These are phyloP conservation scores for Sicyos baderoa DNA, from an alignment of 306 rosid species.

Conservation along the genomic window DNA sequence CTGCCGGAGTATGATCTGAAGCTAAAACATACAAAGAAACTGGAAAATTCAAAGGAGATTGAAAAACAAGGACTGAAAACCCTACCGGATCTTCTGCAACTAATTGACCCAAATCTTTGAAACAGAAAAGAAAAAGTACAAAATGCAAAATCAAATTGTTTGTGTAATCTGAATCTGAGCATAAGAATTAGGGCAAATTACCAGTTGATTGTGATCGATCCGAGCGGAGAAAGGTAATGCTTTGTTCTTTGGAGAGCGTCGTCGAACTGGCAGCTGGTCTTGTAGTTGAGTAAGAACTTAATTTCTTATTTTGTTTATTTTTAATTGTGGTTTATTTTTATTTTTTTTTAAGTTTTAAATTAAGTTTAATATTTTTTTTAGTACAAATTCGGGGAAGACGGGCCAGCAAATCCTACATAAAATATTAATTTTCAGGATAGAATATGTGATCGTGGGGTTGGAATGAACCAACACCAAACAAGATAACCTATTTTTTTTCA, in stretches of 20 bases:
- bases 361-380: too few species aligned
- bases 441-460: too few species aligned
- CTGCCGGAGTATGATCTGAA: slow-evolving; percentile 18
- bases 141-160: not conserved
- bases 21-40: slow-evolving; percentile 16
- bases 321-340: too few species aligned
- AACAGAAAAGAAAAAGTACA: not conserved
- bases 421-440: too few species aligned
- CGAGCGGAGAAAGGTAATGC: not conserved
- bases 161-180: too few species aligned
- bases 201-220: not conserved
- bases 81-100: not conserved
- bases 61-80: not conserved
- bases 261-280: not conserved
- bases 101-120: not conserved
- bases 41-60: not conserved
- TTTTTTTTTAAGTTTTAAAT: too few species aligned
- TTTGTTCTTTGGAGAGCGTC: not conserved
- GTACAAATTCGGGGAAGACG: too few species aligned
- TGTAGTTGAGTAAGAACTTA: too few species aligned
- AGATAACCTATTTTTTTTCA: too few species aligned
- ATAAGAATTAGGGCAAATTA: not conserved
- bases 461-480: too few species aligned
- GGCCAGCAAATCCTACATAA: too few species aligned
- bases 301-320: too few species aligned